phyloP scores from a whole-genome alignment of 192 early-diverging fungal genomes.

The Coemansia sp. region DNA sequence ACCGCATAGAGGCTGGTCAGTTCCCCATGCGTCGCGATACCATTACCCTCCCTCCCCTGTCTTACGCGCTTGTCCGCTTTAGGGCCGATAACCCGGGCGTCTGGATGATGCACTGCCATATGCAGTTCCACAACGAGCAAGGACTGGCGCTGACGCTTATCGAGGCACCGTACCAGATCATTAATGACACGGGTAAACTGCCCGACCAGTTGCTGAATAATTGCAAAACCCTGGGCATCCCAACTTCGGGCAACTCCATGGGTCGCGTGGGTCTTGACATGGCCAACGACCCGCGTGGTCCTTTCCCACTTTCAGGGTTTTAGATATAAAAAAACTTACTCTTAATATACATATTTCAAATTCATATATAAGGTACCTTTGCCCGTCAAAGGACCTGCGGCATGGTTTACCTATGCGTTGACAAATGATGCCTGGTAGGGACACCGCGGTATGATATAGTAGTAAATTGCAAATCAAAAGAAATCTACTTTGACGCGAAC shows the following conservation, averaged over 20 bases:
- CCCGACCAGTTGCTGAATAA: slow-evolving; percentile 58
- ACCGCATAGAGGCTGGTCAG: neutral
- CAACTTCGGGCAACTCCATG: slow-evolving; percentile 69
- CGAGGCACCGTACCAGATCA: slow-evolving; percentile 64
- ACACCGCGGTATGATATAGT: neutral
- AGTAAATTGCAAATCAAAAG: neutral
- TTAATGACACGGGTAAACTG: slow-evolving; percentile 39
- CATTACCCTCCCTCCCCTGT: slow-evolving; percentile 60
- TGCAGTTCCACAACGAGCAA: slow-evolving; percentile 59
- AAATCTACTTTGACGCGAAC: slow-evolving; percentile 14
- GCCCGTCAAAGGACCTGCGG: neutral
- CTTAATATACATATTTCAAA: no score
- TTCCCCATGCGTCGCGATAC: slow-evolving; percentile 68
- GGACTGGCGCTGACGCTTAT: slow-evolving; percentile 72
- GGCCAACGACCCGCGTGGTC: slow-evolving; percentile 54
- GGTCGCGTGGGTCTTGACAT: slow-evolving; percentile 71
- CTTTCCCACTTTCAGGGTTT: slow-evolving; percentile 42
- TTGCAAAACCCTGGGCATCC: slow-evolving; percentile 63
- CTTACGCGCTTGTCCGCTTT: slow-evolving; percentile 71
- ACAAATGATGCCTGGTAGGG: no score
- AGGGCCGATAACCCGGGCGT: slow-evolving; percentile 80
- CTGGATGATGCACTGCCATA: slow-evolving; percentile 89
- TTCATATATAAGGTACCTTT: no score
- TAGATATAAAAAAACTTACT: neutral
- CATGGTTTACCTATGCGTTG: neutral